Percentiles rank a stretch among this genome's conserved stretches.
phyloP scores from a whole-genome alignment of 2,329 filamentous ascomycete genomes.

The Penicillium sp. region DNA sequence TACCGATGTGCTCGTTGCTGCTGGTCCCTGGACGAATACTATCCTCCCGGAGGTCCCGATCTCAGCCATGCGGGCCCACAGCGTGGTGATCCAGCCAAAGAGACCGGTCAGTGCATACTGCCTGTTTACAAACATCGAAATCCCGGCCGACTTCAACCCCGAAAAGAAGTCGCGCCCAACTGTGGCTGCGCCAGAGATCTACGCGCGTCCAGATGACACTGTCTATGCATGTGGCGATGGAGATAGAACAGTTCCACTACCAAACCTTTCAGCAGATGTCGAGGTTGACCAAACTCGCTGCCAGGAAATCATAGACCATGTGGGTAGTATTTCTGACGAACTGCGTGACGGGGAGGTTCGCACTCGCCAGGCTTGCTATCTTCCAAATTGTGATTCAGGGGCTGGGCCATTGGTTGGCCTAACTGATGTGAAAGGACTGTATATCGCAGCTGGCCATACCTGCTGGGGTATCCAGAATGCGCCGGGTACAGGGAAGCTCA shows the following conservation, averaged over 20 bases:
- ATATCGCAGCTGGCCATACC: constrained; percentile 85
- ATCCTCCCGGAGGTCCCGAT: constrained; percentile 58
- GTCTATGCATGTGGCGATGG: constrained; percentile 94
- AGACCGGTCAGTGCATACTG: constrained; percentile 50
- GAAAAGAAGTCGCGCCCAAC: constrained; percentile 53
- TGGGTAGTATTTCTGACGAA: constrained; percentile 54
- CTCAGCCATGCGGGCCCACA: constrained; percentile 59
- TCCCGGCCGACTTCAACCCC: constrained; percentile 61
- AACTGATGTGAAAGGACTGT: constrained; percentile 69
- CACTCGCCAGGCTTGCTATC: constrained; percentile 84
- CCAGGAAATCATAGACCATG: constrained; percentile 80
- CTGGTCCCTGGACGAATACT: constrained; percentile 60
- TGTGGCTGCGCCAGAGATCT: constrained; percentile 83
- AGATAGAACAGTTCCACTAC: constrained; percentile 71
- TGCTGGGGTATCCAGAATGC: constrained; percentile 99
- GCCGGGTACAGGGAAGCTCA: constrained; percentile 77
- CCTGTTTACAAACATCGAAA: constrained; percentile 75
- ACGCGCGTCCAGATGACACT: constrained; percentile 81
- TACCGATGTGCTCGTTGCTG: constrained; percentile 59
- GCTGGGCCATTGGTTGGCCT: constrained; percentile 76
- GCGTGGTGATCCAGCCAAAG: constrained; percentile 58
- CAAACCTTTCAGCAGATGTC: constrained; percentile 71
- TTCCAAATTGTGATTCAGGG: constrained; percentile 66
- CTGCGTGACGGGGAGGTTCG: constrained; percentile 68
- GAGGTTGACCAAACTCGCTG: constrained; percentile 71